Evolutionary conservation across 2,329 filamentous ascomycete genomes (phyloP).

Genomic region (Aspergillus chevalieri): DNA sequence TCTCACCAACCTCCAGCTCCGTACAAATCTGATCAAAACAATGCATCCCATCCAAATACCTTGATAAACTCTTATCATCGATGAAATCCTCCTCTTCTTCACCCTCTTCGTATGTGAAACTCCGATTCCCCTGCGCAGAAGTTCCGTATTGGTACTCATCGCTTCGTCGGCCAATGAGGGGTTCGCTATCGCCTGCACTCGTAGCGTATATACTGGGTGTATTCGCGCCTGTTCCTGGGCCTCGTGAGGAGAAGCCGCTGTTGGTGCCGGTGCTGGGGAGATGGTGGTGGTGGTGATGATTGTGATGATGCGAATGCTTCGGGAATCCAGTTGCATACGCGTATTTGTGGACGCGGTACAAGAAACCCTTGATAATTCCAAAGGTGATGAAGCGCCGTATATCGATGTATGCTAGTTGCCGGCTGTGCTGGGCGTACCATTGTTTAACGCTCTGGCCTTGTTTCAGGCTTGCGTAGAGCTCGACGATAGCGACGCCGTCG

Average conservation of each 20-base stretch:
- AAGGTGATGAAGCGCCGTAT: conserved; percentile 90
- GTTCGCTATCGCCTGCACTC: conserved; percentile 16
- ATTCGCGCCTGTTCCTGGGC: conserved; percentile 24
- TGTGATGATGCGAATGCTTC: conserved; percentile 17
- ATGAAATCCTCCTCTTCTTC: conserved; percentile 28
- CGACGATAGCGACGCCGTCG: conserved; percentile 55
- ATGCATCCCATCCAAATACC: conserved; percentile 44
- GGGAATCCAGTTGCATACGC: conserved; percentile 51
- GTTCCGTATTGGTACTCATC: conserved; percentile 16
- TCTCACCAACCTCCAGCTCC: conserved; percentile 44
- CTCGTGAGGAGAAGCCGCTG: conserved; percentile 23
- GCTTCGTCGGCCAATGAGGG: conserved; percentile 6
- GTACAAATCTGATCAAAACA: conserved; percentile 48
- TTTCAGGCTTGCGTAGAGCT: conserved; percentile 77
- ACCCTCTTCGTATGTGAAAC: conserved; percentile 7
- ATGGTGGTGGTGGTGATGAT: conserved; percentile 7
- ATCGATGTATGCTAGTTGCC: conserved; percentile 70
- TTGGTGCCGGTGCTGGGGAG: conserved; percentile 5
- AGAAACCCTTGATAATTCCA: conserved; percentile 86
- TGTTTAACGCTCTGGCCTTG: conserved; percentile 79
- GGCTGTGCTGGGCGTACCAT: conserved; percentile 73
- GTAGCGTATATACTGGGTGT: conserved; percentile 16
- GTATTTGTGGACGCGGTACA: conserved; percentile 91
- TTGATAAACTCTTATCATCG: conserved; percentile 32
- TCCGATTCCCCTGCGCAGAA: conserved; percentile 22